Evolutionary conservation across 169 alveolate species (phyloP), one percentile per base, ranked within the genome.

Genomic region (Cystoisospora suis): DNA sequence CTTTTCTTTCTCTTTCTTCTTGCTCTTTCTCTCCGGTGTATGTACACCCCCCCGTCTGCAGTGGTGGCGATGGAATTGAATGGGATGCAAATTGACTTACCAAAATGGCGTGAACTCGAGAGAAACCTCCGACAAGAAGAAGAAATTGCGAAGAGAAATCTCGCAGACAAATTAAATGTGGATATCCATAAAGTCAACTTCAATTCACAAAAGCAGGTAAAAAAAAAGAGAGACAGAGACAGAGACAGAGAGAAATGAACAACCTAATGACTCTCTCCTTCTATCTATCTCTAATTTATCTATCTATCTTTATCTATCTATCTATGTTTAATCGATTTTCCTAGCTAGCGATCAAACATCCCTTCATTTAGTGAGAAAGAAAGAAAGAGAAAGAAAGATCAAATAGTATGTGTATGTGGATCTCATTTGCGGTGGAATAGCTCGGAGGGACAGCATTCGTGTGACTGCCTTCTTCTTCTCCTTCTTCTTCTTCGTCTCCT

Each of bases 151-250:
- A 7, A 44, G 40, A 5, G 32, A 27, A 20, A 69, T 12, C 87
- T 77, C 42, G 87, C 69, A 0, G 69, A 69, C 34, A 85, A 20
- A 20, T 32, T 96, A 81, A 93, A 93, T 23, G 89, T 65, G 94
- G 91, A 79, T 32, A 79, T n/a, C 0, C 42, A 80, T 12, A 91
- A 90, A 3, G 81, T 94, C 44, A 95, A 96, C 80, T 94, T 94
- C 36, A 96, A 96, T 91, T 95, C 96, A 38, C 97, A 96, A 61
- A 95, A 96, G 47, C 97, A 96, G 92, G 94, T 94, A n/a, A n/a
- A n/a, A n/a, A n/a, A n/a, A n/a, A n/a, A n/a, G n/a, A n/a, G n/a
- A n/a, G n/a, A n/a, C n/a, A n/a, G n/a, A n/a, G n/a, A n/a, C n/a
- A n/a, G n/a, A n/a, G n/a, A n/a, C n/a, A n/a, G n/a, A n/a, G n/a